These are phyloP conservation scores for Basipetospora sp. DNA, from an alignment of 2,329 filamentous ascomycete species.

Conservation along the genomic window DNA sequence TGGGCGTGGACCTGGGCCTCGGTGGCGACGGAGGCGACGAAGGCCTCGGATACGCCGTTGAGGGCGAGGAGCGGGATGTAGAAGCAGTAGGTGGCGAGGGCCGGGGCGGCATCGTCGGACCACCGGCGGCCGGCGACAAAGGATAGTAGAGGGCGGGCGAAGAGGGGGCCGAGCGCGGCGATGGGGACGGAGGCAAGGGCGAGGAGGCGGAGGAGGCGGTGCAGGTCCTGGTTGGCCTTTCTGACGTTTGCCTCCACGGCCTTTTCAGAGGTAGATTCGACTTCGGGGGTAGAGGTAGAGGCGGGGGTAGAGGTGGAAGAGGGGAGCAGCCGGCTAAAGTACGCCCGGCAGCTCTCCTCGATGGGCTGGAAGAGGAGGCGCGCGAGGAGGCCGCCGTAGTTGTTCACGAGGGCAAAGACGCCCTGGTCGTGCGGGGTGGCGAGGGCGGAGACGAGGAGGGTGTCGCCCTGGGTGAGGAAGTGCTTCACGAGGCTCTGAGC, in stretches of 20 bases:
- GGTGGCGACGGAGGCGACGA: constrained; percentile 75
- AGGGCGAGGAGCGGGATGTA: constrained; percentile 86
- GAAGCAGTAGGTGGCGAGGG: constrained; percentile 71
- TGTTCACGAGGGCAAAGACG: constrained; percentile 81
- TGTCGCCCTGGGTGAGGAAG: constrained; percentile 84
- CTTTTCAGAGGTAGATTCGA: too few species aligned
- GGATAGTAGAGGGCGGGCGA: constrained; percentile 58
- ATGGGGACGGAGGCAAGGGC: constrained; percentile 55
- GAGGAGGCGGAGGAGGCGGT: constrained; percentile 57
- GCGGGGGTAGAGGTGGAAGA: constrained; percentile 13
- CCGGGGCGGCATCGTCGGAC: constrained; percentile 55
- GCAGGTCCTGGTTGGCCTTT: constrained; percentile 38
- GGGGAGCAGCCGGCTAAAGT: constrained; percentile 68
- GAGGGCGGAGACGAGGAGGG: constrained; percentile 67
- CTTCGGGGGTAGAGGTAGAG: background rate
- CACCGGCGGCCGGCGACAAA: constrained; percentile 66
- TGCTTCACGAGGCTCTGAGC: constrained; percentile 84
- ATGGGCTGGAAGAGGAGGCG: constrained; percentile 86
- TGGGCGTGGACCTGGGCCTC: constrained; percentile 62
- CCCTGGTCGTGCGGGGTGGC: constrained; percentile 71
- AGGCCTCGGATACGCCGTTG: constrained; percentile 84
- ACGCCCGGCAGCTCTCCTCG: constrained; percentile 79
- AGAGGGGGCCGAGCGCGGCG: constrained; percentile 55
- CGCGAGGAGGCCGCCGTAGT: constrained; percentile 81
- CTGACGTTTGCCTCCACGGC: constrained; percentile 7